Base-by-base conservation (phyloP, 1,284 basidiomycete species). In the Exobasidium rhododendri region DNA sequence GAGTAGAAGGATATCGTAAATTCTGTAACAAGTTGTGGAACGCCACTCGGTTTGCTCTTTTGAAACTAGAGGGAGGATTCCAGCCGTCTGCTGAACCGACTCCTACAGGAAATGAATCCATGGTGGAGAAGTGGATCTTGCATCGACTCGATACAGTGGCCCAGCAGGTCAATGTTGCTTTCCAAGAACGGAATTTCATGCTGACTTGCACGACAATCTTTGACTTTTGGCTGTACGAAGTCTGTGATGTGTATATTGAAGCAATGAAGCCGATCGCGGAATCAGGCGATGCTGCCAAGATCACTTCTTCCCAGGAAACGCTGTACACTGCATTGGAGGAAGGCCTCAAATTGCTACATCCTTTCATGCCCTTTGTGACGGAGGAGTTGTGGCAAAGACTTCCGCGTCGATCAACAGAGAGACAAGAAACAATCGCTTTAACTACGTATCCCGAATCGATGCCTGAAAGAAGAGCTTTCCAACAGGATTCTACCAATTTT, bases 1-100 rank as follows among this genome's bases (percentile, higher is more conserved):
- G 93, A 65, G 93, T 98, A n/a, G 94, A 98, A 82, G 94, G 94
- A 4, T 98, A 98, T 82, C 88, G 96, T 81, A 98, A 98, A 75
- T 81, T 97, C 85, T 98, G 96, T 84, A 98, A 99, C 84, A 98
- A 98, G 84, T 88, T 99, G 30, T 98, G 96, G 86, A 98, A 99
- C 80, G 96, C 96, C 0, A 98, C 94, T 62, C 94, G 94, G 81
- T 98, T 99, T 75, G 94, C 93, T 26, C 69, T 79, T 31, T 64
- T 77, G 60, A 79, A 79, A 67, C 73, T 79, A 43, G 74, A 79
- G 58, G 70, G 66, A 20, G 71, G 68, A 24, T 79, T 75, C 71
- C 64, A 67, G 64, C 77, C 77, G 14, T 50, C 68, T 10, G 30
- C 66, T 4, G 59, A 50, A 43, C 63, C 61, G 13, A 73, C 92